Evolutionary conservation across 106 monocot genomes (phyloP), one percentile per base, ranked within the genome.

Genomic region (Dioscorea dumetorum): DNA sequence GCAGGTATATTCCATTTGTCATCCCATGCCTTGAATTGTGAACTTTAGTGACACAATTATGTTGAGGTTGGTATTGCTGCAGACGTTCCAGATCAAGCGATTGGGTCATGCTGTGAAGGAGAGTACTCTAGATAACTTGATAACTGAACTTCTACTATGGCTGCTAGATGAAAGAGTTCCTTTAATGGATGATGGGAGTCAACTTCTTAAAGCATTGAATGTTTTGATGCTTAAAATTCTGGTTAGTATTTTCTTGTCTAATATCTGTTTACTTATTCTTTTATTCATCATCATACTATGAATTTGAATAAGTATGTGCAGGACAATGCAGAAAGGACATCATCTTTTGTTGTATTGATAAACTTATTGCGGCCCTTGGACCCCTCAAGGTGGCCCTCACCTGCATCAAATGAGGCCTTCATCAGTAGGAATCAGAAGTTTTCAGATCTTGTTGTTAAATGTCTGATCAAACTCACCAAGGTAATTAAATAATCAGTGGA

Each of bases 211-310:
- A 82, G 99, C 99, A 61, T 81, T 99, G 12, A 99, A 99, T 63
- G 93, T 99, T 57, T 79, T 99, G 50, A 99, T 99, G 99, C 87
- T 99, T 62, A 99, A 99, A 77, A 99, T 99, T 73, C 80, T 99
- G 93, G 99, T 99, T 59, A 58, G 78, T 51, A 49, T 68, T 24
- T 24, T 19, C 48, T 41, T 49, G 23, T 58, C 3, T 51, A 22
- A 9, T 31, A 5, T 57, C 18, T 3, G 17, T 21, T 51, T 24
- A 51, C 20, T 28, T 67, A 5, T 14, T 61, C 8, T 33, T 24
- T 72, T 34, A 19, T 63, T 49, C 3, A 28, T 48, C 66, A 3
- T 20, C 64, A 17, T 16, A 14, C 33, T 62, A 18, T 16, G 23
- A 57, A 50, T 49, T 66, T 58, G 22, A 61, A 56, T 58, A 20